These are phyloP conservation scores for Hanseniaspora guilliermondii DNA, from an alignment of 805 yeast genomes.

Conservation along the genomic window DNA sequence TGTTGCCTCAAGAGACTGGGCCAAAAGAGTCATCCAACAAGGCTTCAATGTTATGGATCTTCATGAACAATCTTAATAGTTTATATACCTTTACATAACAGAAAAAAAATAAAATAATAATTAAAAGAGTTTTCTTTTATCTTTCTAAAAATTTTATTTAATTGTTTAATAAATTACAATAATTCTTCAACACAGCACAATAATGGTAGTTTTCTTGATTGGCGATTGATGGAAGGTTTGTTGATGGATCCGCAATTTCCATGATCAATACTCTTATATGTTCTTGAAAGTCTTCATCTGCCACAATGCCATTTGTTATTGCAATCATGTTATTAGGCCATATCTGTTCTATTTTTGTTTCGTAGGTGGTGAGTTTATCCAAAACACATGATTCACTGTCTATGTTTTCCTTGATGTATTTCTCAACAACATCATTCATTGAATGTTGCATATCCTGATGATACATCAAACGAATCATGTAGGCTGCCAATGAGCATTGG, in stretches of 20 bases:
- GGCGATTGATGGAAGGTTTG: conserved; percentile 22
- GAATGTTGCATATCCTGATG: conserved; percentile 26
- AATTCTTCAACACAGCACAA: not conserved
- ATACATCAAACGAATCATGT: conserved; percentile 59
- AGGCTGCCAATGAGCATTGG: conserved; percentile 82
- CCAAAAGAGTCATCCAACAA: conserved; percentile 39
- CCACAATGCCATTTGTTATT: conserved; percentile 19
- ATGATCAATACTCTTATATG: conserved; percentile 20
- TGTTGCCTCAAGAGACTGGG: conserved; percentile 72
- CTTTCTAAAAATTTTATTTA: not conserved
- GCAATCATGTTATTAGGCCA: not conserved
- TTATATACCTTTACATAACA: not conserved
- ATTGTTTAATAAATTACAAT: not conserved
- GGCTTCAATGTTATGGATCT: conserved; percentile 31
- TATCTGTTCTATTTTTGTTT: not conserved
- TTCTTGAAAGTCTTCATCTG: conserved; percentile 19
- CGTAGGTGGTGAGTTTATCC: not conserved
- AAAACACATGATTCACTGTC: not conserved
- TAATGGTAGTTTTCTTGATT: not conserved
- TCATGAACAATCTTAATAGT: conserved; percentile 22
- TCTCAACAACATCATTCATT: not conserved
- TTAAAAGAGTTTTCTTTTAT: too few species aligned
- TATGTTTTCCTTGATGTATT: not conserved
- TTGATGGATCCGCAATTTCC: conserved; percentile 23
- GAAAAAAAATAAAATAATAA: too few species aligned